Evolutionary conservation across 805 yeast genomes (phyloP).

Genomic region (Scheffersomyces stipitis): DNA sequence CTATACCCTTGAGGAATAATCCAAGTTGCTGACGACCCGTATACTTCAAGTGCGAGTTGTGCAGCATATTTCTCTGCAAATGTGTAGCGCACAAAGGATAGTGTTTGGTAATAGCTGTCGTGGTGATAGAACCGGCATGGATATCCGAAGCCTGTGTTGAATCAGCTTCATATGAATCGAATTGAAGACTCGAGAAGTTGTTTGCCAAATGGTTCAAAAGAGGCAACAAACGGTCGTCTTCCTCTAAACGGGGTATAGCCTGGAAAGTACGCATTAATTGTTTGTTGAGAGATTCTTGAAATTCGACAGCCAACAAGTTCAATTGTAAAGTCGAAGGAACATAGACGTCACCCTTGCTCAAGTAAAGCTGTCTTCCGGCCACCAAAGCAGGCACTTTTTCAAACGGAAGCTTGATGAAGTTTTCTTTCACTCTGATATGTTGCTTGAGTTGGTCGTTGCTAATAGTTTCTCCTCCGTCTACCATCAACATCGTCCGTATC

Average conservation of each 20-base stretch:
- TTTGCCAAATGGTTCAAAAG: conserved; percentile 74
- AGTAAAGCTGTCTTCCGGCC: conserved; percentile 65
- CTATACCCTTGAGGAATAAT: conserved; percentile 85
- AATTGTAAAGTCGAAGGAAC: conserved; percentile 82
- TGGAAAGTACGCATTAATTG: conserved; percentile 70
- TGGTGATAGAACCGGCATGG: conserved; percentile 59
- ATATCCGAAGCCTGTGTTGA: conserved; percentile 41
- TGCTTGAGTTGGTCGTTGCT: conserved; percentile 52
- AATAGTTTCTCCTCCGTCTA: conserved; percentile 25
- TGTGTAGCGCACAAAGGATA: conserved; percentile 81
- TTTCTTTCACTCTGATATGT: conserved; percentile 54
- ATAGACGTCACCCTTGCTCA: conserved; percentile 74
- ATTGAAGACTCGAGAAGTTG: conserved; percentile 44
- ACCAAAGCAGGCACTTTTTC: conserved; percentile 80
- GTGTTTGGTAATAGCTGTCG: conserved; percentile 54
- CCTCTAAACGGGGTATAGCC: conserved; percentile 80
- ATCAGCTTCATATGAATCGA: conserved; percentile 43
- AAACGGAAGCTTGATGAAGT: conserved; percentile 82
- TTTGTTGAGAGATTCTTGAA: conserved; percentile 48
- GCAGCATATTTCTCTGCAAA: conserved; percentile 59
- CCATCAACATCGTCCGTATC: conserved; percentile 34
- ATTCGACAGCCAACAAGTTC: conserved; percentile 68
- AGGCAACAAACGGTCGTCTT: conserved; percentile 87
- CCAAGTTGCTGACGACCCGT: conserved; percentile 84
- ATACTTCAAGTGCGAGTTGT: conserved; percentile 74